A percentile compares a stretch with the other conserved stretches of the same genome.
phyloP scores from a whole-genome alignment of 2,329 filamentous ascomycete species.

The Fusarium ramigenum region DNA sequence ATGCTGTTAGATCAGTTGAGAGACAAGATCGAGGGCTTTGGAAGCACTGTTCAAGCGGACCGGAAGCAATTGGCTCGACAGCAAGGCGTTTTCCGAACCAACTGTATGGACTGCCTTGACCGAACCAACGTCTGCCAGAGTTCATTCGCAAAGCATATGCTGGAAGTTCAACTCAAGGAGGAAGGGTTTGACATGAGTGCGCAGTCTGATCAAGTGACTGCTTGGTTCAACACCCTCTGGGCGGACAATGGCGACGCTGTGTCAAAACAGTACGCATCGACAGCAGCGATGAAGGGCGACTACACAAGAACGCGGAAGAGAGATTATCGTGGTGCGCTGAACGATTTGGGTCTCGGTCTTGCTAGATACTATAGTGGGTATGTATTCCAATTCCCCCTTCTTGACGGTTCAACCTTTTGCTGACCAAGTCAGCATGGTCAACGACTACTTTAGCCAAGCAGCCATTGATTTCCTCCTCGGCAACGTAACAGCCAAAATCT shows the following conservation, averaged over 20 bases:
- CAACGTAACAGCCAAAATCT: slow-evolving; percentile 84
- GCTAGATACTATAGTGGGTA: slow-evolving; percentile 77
- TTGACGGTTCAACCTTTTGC: neutral
- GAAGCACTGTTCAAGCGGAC: slow-evolving; percentile 71
- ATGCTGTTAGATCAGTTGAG: slow-evolving; percentile 77
- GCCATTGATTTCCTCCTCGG: slow-evolving; percentile 95
- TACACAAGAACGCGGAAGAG: slow-evolving; percentile 92
- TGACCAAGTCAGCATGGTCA: slow-evolving; percentile 79
- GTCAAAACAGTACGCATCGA: slow-evolving; percentile 94
- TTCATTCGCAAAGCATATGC: slow-evolving; percentile 83
- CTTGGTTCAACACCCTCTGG: slow-evolving; percentile 97
- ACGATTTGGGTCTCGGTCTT: slow-evolving; percentile 88
- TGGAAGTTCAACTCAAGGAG: slow-evolving; percentile 80
- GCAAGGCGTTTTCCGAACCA: slow-evolving; percentile 84
- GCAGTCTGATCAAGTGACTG: slow-evolving; percentile 79
- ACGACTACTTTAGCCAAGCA: slow-evolving; percentile 96
- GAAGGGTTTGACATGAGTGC: slow-evolving; percentile 81
- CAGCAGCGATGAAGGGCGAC: slow-evolving; percentile 94
- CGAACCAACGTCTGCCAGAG: slow-evolving; percentile 96
- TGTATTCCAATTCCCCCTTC: slow-evolving; percentile 38
- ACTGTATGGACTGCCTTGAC: slow-evolving; percentile 98
- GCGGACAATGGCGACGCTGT: slow-evolving; percentile 97
- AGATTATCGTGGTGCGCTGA: slow-evolving; percentile 89
- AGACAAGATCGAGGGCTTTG: slow-evolving; percentile 72
- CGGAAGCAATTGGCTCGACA: slow-evolving; percentile 63